Evolutionary conservation across 352 stramenopile genomes (phyloP).

Genomic region (Phytophthora pisi): DNA sequence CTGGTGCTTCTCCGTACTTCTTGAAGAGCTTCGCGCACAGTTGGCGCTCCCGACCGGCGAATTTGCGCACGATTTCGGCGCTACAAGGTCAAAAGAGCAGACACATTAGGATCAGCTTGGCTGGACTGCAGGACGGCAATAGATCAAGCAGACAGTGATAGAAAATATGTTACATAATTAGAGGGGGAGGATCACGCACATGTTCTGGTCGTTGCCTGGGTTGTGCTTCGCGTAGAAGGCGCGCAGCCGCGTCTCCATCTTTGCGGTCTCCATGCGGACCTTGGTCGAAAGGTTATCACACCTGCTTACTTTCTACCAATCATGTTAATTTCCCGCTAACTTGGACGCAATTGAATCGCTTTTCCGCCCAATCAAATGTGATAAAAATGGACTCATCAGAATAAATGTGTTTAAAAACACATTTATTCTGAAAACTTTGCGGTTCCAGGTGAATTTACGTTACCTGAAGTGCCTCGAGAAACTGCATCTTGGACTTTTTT

Average conservation of each 20-base stretch:
- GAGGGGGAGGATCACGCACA: constrained; percentile 42
- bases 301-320: no score
- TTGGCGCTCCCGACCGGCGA: constrained; percentile 58
- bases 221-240: constrained; percentile 82
- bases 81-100: constrained; percentile 29
- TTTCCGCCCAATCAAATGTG: no score
- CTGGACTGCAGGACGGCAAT: not conserved
- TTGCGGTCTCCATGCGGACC: constrained; percentile 24
- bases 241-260: constrained; percentile 61
- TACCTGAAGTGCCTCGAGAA: no score
- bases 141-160: not conserved
- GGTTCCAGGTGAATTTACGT: no score
- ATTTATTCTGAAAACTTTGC: no score
- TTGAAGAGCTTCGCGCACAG: constrained; percentile 76
- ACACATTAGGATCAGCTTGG: constrained; percentile 8
- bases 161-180: not conserved
- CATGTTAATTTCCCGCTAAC: no score
- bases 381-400: no score
- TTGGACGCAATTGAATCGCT: no score
- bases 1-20: constrained; percentile 73
- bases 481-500: no score
- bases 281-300: no score
- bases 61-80: constrained; percentile 77
- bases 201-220: constrained; percentile 77
- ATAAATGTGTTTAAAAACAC: no score